Conservation (phyloP, 306 rosid species). For the Glycine latifolia region DNA sequence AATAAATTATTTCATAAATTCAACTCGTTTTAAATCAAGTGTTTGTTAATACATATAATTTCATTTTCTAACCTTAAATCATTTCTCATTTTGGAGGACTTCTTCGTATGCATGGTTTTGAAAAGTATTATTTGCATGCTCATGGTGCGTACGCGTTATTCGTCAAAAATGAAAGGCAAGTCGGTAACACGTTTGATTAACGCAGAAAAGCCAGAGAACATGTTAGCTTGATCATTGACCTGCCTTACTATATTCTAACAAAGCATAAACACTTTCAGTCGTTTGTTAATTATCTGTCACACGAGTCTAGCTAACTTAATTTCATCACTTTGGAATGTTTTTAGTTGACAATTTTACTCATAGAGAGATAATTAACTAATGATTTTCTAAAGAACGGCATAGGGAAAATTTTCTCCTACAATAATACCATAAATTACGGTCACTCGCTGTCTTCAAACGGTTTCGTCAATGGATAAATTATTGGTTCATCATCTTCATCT, state of each 20-base stretch:
- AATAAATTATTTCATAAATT: background rate
- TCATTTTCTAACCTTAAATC: background rate
- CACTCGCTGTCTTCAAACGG: background rate
- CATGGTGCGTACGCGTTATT: conserved; percentile 32
- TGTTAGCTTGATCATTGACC: conserved; percentile 23
- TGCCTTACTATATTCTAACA: background rate
- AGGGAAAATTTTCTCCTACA: background rate
- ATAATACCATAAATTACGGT: background rate
- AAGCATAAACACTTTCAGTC: background rate
- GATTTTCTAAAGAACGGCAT: background rate
- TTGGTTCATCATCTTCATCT: no score
- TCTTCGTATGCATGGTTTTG: background rate
- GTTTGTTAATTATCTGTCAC: background rate
- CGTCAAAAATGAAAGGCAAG: background rate
- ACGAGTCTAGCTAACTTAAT: background rate
- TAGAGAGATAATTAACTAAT: background rate
- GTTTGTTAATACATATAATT: background rate
- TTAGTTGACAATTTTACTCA: background rate
- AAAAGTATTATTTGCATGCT: background rate
- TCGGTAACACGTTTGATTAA: conserved; percentile 8
- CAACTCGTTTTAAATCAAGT: background rate
- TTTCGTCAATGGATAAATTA: conserved; percentile 19
- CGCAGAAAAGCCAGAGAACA: conserved; percentile 25
- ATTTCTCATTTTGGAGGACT: background rate
- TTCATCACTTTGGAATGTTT: conserved; percentile 15